Conservation (phyloP, 192 early-diverging fungal species). For the Backusella tarrabulga region DNA sequence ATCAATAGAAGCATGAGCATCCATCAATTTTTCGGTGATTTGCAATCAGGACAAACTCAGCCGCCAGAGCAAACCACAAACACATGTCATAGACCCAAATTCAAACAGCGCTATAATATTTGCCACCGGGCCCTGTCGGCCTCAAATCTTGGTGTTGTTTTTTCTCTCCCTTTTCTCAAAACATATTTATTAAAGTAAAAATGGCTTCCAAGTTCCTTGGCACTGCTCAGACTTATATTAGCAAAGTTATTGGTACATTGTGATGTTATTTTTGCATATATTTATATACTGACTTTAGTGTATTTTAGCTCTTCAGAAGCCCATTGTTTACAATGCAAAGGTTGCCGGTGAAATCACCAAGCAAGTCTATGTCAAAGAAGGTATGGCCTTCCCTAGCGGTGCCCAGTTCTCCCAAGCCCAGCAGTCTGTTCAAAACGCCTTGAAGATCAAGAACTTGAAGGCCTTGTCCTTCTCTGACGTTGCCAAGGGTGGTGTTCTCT, state of each 20-base stretch:
- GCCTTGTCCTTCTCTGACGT: constrained; percentile 41
- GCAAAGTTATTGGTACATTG: constrained; percentile 26
- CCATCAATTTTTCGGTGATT: too few relatives aligned
- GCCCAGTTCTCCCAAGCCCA: constrained; percentile 49
- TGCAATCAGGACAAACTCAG: not conserved
- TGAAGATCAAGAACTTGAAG: constrained; percentile 43
- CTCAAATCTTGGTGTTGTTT: not conserved
- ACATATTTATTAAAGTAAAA: constrained; percentile 5
- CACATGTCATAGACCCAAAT: not conserved
- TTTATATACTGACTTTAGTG: not conserved
- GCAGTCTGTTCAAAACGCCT: constrained; percentile 37
- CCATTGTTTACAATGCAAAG: constrained; percentile 51
- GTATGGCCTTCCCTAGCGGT: constrained; percentile 51
- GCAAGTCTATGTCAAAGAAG: constrained; percentile 60
- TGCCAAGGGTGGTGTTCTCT: constrained; percentile 49
- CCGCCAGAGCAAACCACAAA: not conserved
- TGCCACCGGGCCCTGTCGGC: constrained; percentile 16
- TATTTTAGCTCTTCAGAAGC: constrained; percentile 28
- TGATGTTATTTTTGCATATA: not conserved
- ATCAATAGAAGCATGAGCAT: too few relatives aligned
- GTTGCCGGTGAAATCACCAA: constrained; percentile 60
- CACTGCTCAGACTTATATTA: constrained; percentile 19
- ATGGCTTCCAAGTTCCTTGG: constrained; percentile 26
- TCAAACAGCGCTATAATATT: not conserved
- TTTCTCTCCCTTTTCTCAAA: not conserved